These are phyloP conservation scores for Malassezia slooffiae DNA, from an alignment of 1,284 basidiomycete species.

Conservation along the genomic window DNA sequence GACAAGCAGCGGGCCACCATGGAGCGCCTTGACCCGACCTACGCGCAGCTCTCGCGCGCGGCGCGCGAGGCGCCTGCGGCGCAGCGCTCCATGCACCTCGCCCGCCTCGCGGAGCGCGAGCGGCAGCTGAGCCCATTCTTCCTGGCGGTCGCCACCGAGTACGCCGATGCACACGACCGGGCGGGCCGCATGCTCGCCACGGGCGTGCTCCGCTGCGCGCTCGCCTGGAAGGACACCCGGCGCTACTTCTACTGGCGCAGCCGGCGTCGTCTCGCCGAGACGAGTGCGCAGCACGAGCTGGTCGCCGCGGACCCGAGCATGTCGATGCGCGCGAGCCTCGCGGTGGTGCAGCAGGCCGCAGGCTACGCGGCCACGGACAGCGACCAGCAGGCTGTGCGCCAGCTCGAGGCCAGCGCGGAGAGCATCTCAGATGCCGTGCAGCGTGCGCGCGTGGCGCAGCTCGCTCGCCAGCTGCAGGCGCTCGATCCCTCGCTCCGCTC, in stretches of 20 bases:
- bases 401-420: conserved; percentile 31
- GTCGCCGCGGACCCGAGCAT: conserved; percentile 41
- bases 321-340: conserved; percentile 29
- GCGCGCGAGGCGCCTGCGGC: conserved; percentile 48
- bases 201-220: conserved; percentile 65
- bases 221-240: conserved; percentile 63
- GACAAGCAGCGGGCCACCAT: conserved; percentile 80
- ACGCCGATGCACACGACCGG: conserved; percentile 92
- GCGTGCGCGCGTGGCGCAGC: conserved; percentile 25
- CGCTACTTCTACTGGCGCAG: conserved; percentile 87
- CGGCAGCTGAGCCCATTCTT: conserved; percentile 75
- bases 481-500: conserved; percentile 32
- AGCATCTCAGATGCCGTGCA: conserved; percentile 27
- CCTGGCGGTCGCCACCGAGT: conserved; percentile 83
- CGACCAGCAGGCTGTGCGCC: conserved; percentile 29
- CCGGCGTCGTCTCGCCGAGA: conserved; percentile 52
- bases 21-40: conserved; percentile 81
- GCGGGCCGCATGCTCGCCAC: conserved; percentile 96
- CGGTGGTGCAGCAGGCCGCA: conserved; percentile 22
- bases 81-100: conserved; percentile 16
- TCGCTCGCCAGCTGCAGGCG: conserved; percentile 34
- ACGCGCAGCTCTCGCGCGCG: conserved; percentile 67
- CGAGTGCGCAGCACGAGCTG: conserved; percentile 25
- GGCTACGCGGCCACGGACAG: conserved; percentile 23
- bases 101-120: conserved; percentile 65